Conservation (phyloP, 2,329 filamentous ascomycete genomes). For the Alternaria sp. region DNA sequence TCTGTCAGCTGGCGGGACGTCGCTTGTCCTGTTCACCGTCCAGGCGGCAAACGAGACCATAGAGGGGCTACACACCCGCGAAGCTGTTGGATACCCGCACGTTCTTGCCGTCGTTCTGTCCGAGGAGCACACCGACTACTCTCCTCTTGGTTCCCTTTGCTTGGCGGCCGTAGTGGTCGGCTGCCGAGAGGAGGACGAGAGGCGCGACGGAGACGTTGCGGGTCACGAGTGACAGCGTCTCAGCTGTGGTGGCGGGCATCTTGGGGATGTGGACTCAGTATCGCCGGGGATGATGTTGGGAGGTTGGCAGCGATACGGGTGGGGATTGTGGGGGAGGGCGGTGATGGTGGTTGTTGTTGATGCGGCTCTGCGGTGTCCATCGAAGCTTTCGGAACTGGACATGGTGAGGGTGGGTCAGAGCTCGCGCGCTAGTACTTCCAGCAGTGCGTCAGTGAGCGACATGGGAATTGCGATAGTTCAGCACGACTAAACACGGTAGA, state of each 20-base stretch:
- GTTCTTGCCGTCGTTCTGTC: constrained; percentile 94
- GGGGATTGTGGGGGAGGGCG: constrained; percentile 20
- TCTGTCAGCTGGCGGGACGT: constrained; percentile 27
- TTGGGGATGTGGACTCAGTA: constrained; percentile 21
- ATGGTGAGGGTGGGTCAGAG: constrained; percentile 21
- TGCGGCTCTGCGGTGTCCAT: constrained; percentile 44
- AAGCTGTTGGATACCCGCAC: constrained; percentile 99
- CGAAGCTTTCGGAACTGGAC: constrained; percentile 39
- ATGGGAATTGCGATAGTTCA: neutral
- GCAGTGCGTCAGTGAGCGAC: constrained; percentile 22
- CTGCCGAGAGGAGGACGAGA: constrained; percentile 94
- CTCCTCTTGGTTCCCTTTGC: constrained; percentile 86
- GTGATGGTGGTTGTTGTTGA: constrained; percentile 32
- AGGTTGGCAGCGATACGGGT: constrained; percentile 10
- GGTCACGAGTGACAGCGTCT: constrained; percentile 92
- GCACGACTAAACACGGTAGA: neutral
- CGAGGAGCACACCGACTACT: constrained; percentile 92
- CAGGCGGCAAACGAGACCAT: constrained; percentile 21
- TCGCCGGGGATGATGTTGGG: constrained; percentile 2
- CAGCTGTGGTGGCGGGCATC: constrained; percentile 96
- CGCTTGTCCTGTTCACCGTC: neutral
- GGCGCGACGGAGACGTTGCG: constrained; percentile 96
- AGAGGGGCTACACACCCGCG: constrained; percentile 69
- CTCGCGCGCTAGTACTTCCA: constrained; percentile 22
- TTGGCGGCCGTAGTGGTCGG: constrained; percentile 97